Base-by-base conservation (phyloP, 371 early-diverging fungal species). In the Chytridium lagenaria region DNA sequence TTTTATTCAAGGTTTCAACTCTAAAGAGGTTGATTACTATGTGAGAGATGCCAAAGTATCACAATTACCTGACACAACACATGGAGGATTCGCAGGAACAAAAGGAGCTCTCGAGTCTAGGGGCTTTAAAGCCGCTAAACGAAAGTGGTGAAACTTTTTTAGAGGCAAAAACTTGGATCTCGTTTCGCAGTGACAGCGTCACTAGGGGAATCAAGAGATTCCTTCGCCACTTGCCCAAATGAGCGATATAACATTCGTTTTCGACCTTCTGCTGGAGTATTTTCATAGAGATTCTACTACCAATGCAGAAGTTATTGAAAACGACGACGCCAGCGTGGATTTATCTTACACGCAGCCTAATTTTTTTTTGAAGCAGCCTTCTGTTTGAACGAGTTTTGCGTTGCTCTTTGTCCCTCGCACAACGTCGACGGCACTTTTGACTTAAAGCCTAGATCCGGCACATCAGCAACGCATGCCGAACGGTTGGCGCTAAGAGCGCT, bases 331-430 rank as follows among this genome's bases (percentile, higher is more conserved):
- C 19, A 22, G 7, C 3, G 61, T n/a, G n/a, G n/a, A n/a, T n/a
- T n/a, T n/a, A n/a, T n/a, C n/a, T n/a, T n/a, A n/a, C n/a, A n/a
- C n/a, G n/a, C n/a, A n/a, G n/a, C n/a, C n/a, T n/a, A 61, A 7
- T 61, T 61, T 34, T 37, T 34, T 34, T 33, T 61, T 36, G 61
- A 61, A 23, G 61, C 61, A 10, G 36, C 37, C 7, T 61, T 61
- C 26, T 28, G 30, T 23, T 23, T 61, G 30, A 61, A 61, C 36
- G 61, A 61, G 26, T 33, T 61, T 16, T 61, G 55, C 30, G 30
- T 61, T 61, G 61, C 34, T 3, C 37, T 52, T 23, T n/a, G 26
- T 26, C 55, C 5, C 5, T 52, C 26, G 19, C 7, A 44, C 44
- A 44, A 44, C 44, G 44, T 12, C 44, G 44, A 44, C 44, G 12